These are phyloP conservation scores for Hortaea sp. DNA, from an alignment of 2,329 filamentous ascomycete species.

Conservation along the genomic window DNA sequence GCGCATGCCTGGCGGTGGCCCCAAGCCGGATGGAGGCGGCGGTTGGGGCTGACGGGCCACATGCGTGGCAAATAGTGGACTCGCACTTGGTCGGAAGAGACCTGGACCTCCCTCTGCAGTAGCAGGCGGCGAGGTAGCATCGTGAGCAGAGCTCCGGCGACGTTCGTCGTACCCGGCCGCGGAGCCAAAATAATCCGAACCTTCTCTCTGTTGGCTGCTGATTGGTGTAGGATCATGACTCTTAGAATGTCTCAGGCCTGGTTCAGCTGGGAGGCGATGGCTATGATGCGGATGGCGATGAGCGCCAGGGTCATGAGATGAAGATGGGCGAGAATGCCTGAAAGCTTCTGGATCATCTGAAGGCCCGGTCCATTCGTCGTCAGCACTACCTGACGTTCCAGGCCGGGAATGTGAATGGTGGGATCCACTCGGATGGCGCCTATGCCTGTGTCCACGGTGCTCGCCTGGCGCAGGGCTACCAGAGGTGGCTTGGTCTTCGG, in stretches of 20 bases:
- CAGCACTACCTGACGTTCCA: not conserved
- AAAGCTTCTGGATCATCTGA: constrained; percentile 4
- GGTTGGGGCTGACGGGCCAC: constrained; percentile 25
- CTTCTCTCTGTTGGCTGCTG: constrained; percentile 15
- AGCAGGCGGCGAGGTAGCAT: constrained; percentile 11
- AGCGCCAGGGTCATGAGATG: too few species aligned
- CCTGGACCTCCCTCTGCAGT: not conserved
- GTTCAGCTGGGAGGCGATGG: constrained; percentile 22
- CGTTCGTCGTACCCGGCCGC: constrained; percentile 9
- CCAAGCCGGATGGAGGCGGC: constrained; percentile 1
- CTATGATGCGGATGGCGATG: constrained; percentile 11
- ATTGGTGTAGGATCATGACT: constrained; percentile 33
- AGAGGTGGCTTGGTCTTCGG: constrained; percentile 1
- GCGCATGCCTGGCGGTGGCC: not conserved
- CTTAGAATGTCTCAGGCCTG: constrained; percentile 30
- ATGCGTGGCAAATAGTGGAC: constrained; percentile 38
- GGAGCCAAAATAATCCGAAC: constrained; percentile 13
- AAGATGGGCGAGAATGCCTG: too few species aligned
- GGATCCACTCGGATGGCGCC: constrained; percentile 2
- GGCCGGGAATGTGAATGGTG: not conserved
- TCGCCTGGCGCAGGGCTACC: not conserved
- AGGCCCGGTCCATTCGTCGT: constrained; percentile 2
- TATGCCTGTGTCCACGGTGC: constrained; percentile 4
- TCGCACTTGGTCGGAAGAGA: constrained; percentile 35
- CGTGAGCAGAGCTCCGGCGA: constrained; percentile 9